Conservation (phyloP, 1,284 basidiomycete species). For the Ceratobasidium sp. region DNA sequence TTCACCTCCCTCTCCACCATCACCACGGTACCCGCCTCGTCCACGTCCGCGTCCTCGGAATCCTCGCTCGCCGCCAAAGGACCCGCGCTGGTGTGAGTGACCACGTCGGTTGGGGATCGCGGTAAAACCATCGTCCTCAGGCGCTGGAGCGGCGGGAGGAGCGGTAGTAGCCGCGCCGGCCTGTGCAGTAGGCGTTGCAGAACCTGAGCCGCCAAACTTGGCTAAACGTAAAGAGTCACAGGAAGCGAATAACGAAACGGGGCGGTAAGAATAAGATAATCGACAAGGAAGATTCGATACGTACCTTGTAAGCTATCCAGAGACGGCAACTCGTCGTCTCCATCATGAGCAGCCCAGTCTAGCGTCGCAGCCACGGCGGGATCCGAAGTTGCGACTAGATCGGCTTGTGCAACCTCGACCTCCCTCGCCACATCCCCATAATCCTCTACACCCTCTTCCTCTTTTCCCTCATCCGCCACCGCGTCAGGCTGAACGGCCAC, state of each 20-base stretch:
- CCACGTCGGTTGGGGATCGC: conserved; percentile 20
- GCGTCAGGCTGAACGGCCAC: conserved; percentile 49
- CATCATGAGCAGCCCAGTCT: conserved; percentile 15
- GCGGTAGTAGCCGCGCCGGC: too few relatives aligned
- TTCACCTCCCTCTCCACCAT: conserved; percentile 46
- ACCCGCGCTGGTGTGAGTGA: not conserved
- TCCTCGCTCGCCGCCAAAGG: conserved; percentile 51
- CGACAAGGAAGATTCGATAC: not conserved
- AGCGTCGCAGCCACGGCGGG: conserved; percentile 46
- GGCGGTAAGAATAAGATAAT: not conserved
- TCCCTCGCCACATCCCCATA: conserved; percentile 54
- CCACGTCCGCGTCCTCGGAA: conserved; percentile 48
- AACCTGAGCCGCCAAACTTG: conserved; percentile 11
- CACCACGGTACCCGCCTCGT: conserved; percentile 50
- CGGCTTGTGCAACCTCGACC: conserved; percentile 49
- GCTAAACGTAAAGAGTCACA: not conserved
- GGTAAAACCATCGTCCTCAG: conserved; percentile 33
- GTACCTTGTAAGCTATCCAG: conserved; percentile 28
- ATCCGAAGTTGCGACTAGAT: conserved; percentile 47
- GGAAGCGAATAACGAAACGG: not conserved
- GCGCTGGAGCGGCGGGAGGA: not conserved
- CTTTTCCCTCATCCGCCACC: conserved; percentile 52
- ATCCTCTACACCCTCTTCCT: too few relatives aligned
- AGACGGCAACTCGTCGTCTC: conserved; percentile 11
- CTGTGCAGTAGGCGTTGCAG: conserved; percentile 3